Base-by-base conservation (phyloP, 176 grass and related monocot genomes). In the Ampelocalamus luodianensis region DNA sequence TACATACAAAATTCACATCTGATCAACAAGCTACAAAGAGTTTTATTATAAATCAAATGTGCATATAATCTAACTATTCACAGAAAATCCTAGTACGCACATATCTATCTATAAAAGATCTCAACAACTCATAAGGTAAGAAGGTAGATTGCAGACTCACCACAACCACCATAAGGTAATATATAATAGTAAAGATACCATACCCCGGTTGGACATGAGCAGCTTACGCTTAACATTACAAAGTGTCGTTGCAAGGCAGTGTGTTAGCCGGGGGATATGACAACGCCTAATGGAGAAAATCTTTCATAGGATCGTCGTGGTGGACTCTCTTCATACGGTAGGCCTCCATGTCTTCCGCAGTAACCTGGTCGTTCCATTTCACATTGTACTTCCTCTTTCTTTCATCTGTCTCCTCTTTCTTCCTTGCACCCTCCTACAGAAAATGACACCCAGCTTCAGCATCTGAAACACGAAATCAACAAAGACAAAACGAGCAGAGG, bases 301-400 rank as follows among this genome's bases (percentile, higher is more conserved):
- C 96, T 82, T 64, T 96, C 93, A 96, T 99, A 37, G 96, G 96
- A 88, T 99, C 96, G 7, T 99, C 93, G 27, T 92, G 81, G 77
- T 92, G 96, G 23, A 90, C 18, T 50, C 66, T 96, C 46, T 89
- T 99, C 96, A 99, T 94, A 13, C 96, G 88, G 77, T 94, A 99
- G 3, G 96, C 96, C 40, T 99, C 96, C 96, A 96, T 99, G 72
- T 99, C 91, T 85, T 99, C 96, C 0, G 86, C 83, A 17, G 96
- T 99, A 37, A 99, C 96, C 88, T 99, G 78, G 6, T 99, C 93
- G 32, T 94, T 89, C 90, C 91, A 99, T 42, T 94, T 95, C 26
- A 99, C 90, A 17, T 99, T 99, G 65, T 99, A 96, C 80, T 99
- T 99, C 43, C 96, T 81, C 73, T 98, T 99, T 63, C 91, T 94